Base-by-base conservation (phyloP, 1,139 yeast genomes). In the Yamadazyma spencermartinsiae region DNA sequence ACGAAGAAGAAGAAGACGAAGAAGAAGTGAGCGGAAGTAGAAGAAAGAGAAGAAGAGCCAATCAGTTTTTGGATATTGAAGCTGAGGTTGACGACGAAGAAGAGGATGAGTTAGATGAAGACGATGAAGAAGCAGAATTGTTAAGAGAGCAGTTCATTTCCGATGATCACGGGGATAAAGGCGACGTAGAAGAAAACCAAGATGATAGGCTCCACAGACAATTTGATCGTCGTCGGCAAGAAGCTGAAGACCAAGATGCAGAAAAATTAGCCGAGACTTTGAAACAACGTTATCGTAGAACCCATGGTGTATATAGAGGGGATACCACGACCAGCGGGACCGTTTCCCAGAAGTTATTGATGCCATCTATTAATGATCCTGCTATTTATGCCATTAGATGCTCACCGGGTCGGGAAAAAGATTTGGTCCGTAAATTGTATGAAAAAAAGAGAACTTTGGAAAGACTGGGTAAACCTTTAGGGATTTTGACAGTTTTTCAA, bases 11-110 rank as follows among this genome's bases (percentile, higher is more conserved):
- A 1, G 79, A 74, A 1, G 77, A 72, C 2, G 77, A 69, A n/a
- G 72, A 61, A 12, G 62, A 63, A 7, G 64, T 65, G 2, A 56
- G 66, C 40, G 61, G 66, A 25, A 70, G 72, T 60, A 78, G 79
- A 61, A 73, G 83, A 64, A 75, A 81, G 60, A 73, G 84, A 54
- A 80, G 83, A 60, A 78, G 82, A 36, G 81, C 89, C 53, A 92
- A 92, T 62, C 92, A 86, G 71, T 92, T 92, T 63, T 76, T 92
- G 65, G 99, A 92, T 85, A 95, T 92, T 40, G 98, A 92, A 72
- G 99, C 99, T 43, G 98, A 92, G 60, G 99, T 92, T 42, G 96
- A 94, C 60, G 98, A 92, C 44, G 98, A 92, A 51, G 98, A 92
- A 43, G 98, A 92, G 49, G 98, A 92, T 30, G 90, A 83, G 29